A percentile compares a stretch with the other conserved stretches of the same genome.
Evolutionary conservation across 2,329 filamentous ascomycete genomes (phyloP).

Genomic region (Aspergillus tubingensis): DNA sequence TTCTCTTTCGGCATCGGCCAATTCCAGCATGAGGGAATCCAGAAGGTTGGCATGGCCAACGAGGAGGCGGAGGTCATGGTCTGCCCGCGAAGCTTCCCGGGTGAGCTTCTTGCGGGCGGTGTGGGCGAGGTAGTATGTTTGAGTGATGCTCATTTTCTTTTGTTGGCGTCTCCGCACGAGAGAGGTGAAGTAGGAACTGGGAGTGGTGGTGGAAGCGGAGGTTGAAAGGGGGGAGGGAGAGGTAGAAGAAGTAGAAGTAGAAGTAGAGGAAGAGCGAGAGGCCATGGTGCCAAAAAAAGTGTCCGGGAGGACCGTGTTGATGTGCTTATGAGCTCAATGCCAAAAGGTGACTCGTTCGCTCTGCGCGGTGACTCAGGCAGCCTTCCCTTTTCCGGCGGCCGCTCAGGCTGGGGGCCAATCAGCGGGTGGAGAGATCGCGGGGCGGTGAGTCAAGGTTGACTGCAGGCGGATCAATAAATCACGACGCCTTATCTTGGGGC

Average conservation of each 20-base stretch:
- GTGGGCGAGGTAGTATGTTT: slow-evolving; percentile 98
- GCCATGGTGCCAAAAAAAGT: slow-evolving; percentile 27
- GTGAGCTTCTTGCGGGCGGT: slow-evolving; percentile 96
- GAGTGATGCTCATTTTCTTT: slow-evolving; percentile 95
- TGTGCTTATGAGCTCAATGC: slow-evolving; percentile 30
- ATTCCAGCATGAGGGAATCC: slow-evolving; percentile 87
- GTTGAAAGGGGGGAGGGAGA: slow-evolving; percentile 23
- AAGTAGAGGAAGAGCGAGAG: slow-evolving; percentile 13
- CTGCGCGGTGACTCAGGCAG: slow-evolving; percentile 35
- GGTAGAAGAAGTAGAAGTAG: slow-evolving; percentile 20
- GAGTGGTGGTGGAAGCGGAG: slow-evolving; percentile 31
- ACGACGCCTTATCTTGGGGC: slow-evolving; percentile 17
- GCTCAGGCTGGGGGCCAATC: slow-evolving; percentile 27
- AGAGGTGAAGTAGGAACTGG: slow-evolving; percentile 46
- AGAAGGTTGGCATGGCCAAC: slow-evolving; percentile 98
- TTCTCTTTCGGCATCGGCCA: slow-evolving; percentile 90
- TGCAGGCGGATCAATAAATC: slow-evolving; percentile 14
- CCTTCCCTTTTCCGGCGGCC: slow-evolving; percentile 20
- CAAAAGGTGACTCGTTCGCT: slow-evolving; percentile 31
- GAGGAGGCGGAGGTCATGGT: slow-evolving; percentile 92
- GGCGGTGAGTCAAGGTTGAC: slow-evolving; percentile 31
- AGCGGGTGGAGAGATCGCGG: slow-evolving; percentile 16
- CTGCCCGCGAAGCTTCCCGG: slow-evolving; percentile 80
- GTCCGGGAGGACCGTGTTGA: slow-evolving; percentile 20
- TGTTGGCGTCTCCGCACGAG: slow-evolving; percentile 49